phyloP scores from a whole-genome alignment of 371 early-diverging fungal genomes.

The Mucor sp. region DNA sequence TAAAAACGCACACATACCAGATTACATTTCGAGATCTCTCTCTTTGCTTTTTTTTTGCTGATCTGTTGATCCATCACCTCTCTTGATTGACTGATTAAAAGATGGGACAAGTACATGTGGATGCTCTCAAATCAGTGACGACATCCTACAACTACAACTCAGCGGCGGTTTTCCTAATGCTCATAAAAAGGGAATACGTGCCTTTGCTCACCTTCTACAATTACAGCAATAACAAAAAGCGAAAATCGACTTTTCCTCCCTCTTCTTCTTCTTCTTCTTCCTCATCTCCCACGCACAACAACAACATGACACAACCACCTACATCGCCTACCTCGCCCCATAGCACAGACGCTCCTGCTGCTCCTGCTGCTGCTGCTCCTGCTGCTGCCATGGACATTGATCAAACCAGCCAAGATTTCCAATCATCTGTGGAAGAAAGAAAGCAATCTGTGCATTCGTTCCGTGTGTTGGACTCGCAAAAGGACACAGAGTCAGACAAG shows the following conservation, averaged over 20 bases:
- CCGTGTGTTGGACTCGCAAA: constrained; percentile 10
- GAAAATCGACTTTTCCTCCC: not conserved
- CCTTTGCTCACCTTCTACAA: constrained; percentile 20
- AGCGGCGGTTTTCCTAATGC: constrained; percentile 22
- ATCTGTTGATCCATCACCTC: not conserved
- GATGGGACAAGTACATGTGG: constrained; percentile 9
- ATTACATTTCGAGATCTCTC: not conserved
- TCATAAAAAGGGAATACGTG: constrained; percentile 18
- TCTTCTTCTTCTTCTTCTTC: not conserved
- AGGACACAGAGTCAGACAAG: constrained; percentile 24
- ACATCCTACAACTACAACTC: constrained; percentile 8
- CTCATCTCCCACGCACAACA: too few relatives aligned
- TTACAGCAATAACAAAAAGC: constrained; percentile 4
- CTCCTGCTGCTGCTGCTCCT: not conserved
- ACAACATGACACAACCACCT: not conserved
- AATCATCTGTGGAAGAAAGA: constrained; percentile 7
- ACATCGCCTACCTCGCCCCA: not conserved
- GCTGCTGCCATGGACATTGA: not conserved
- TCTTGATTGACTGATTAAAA: too few relatives aligned
- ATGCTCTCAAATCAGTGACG: constrained; percentile 7
- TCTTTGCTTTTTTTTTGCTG: not conserved
- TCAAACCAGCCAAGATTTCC: not conserved
- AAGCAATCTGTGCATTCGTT: constrained; percentile 23
- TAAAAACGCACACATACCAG: not conserved
- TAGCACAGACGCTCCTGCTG: not conserved